Percentiles rank a stretch among this genome's conserved stretches.
Evolutionary conservation across 1,284 basidiomycete species (phyloP).

Genomic region (Ganoderma sinense): DNA sequence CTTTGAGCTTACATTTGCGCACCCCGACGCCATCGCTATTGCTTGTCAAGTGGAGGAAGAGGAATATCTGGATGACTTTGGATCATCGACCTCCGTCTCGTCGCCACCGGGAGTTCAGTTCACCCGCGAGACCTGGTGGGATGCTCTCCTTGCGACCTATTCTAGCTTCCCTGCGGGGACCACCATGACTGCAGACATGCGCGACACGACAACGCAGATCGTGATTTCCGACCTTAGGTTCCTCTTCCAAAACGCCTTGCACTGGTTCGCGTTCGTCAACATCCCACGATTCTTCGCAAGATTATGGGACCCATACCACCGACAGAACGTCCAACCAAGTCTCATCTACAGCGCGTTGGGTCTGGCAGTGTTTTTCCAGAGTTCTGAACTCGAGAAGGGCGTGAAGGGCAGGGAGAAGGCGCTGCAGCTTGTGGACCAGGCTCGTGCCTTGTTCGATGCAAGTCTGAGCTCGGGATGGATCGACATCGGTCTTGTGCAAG

Average conservation of each 20-base stretch:
- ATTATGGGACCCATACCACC: conserved; percentile 57
- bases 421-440: conserved; percentile 65
- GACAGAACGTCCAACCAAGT: conserved; percentile 69
- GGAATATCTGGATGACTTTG: not conserved
- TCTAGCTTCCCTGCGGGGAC: conserved; percentile 40
- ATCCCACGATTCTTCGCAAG: conserved; percentile 70
- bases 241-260: conserved; percentile 64
- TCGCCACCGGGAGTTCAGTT: conserved; percentile 65
- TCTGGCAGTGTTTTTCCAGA: conserved; percentile 71
- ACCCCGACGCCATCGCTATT: conserved; percentile 10
- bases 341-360: conserved; percentile 68
- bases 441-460: conserved; percentile 72
- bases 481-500: conserved; percentile 73
- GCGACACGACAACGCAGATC: conserved; percentile 50
- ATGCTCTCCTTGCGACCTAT: conserved; percentile 69
- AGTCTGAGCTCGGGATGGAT: conserved; percentile 74
- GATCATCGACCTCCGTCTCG: not conserved
- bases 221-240: conserved; percentile 67
- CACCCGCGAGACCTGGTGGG: conserved; percentile 80
- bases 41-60: conserved; percentile 5
- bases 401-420: conserved; percentile 58
- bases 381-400: conserved; percentile 60
- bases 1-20: conserved; percentile 37
- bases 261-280: conserved; percentile 78
- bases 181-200: conserved; percentile 47